Evolutionary conservation across 176 grass and related monocot species (phyloP).

Genomic region (Poa pratensis): DNA sequence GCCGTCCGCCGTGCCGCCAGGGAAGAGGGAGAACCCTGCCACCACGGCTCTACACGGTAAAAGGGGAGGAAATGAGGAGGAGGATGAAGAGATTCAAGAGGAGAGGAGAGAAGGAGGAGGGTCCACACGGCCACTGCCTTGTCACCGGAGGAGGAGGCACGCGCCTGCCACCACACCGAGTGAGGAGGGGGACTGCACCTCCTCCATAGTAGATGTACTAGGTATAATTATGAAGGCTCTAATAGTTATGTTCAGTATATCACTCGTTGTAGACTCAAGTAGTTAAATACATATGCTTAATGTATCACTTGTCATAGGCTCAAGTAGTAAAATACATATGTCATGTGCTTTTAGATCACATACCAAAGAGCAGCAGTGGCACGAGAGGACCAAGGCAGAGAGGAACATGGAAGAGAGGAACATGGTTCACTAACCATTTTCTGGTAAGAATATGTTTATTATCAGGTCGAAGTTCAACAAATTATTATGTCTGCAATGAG

Average conservation of each 20-base stretch:
- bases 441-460: slow-evolving; percentile 14
- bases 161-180: background rate
- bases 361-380: background rate
- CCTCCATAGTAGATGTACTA: background rate
- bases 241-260: background rate
- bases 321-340: too few relatives aligned
- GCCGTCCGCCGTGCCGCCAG: background rate
- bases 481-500: background rate
- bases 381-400: background rate
- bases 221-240: background rate
- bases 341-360: background rate
- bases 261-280: background rate
- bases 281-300: background rate
- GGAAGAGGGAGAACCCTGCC: background rate
- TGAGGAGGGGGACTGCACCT: background rate
- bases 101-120: background rate
- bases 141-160: background rate
- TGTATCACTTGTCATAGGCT: too few relatives aligned
- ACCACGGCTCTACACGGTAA: background rate
- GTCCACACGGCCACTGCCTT: background rate
- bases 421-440: background rate
- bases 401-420: background rate
- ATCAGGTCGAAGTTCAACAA: slow-evolving; percentile 9
- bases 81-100: background rate
- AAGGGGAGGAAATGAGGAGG: background rate